Base-by-base conservation (phyloP, 768 basidiomycete genomes). In the Hysterangium stoloniferum region DNA sequence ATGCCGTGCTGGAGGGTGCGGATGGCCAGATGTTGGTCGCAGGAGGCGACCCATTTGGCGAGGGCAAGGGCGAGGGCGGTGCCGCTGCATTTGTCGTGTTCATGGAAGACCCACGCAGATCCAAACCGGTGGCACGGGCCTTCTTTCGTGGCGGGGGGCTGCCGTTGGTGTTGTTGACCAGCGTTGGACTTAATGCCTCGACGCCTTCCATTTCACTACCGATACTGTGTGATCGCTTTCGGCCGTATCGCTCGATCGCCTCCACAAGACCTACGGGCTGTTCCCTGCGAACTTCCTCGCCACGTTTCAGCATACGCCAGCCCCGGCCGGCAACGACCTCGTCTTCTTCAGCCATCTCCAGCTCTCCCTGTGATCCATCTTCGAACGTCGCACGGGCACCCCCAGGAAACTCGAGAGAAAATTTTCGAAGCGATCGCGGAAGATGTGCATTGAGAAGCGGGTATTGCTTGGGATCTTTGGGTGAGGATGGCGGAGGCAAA, bases 41-140 rank as follows among this genome's bases (percentile, higher is more conserved):
- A 4, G 82, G 77, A 4, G 88, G 88, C 12, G 89, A 90, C 22
- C 86, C 87, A 65, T 83, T 84, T 17, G 88, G 88, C 9, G 88
- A 92, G 11, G 88, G 88, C 33, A 91, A 67, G 44, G 88, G 88
- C 1, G 87, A 89, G 17, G 84, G 88, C 7, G 87, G 87, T 11
- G 86, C 87, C 8, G 86, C 87, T 8, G 86, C 87, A 29, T 51
- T 51, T 20, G 36, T 31, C 13, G 49, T 42, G 31, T 35, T 51
- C 19, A 51, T 12, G 12, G 11, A 75, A 76, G 57, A 78, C 22
- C 37, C 53, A 70, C 79, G 6, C 12, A 40, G 80, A 77, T 52
- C 51, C 29, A 77, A 57, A 32, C 74, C 73, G 6, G 82, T 68
- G 5, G 76, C 74, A 58, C 86, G 78, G 4, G 83, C 80, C 63